Conservation (phyloP, 2,329 filamentous ascomycete species). For the Arthrobotrys conoides region DNA sequence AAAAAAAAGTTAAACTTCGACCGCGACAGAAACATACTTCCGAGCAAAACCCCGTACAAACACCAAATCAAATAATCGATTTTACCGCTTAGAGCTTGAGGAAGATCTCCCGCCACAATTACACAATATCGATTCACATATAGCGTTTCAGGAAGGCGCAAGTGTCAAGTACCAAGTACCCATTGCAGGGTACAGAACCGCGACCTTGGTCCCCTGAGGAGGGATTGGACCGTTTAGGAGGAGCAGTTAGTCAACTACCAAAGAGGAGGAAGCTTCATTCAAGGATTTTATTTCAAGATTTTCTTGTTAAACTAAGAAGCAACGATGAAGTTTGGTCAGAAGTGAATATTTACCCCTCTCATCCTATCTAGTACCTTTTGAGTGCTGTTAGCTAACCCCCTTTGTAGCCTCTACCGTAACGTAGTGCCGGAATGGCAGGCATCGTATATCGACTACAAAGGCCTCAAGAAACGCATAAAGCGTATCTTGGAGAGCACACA, state of each 20-base stretch:
- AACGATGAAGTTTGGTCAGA: constrained; percentile 76
- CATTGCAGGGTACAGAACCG: not conserved
- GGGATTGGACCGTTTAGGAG: not conserved
- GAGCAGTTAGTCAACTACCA: not conserved
- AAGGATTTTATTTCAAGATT: not conserved
- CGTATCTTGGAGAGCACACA: constrained; percentile 77
- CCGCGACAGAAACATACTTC: not conserved
- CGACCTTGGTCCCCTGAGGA: not conserved
- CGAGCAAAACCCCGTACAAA: constrained; percentile 32
- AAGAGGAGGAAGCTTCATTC: not conserved
- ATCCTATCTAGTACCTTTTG: constrained; percentile 24
- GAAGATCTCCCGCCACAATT: not conserved
- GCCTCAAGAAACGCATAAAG: constrained; percentile 95
- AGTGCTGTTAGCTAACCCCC: constrained; percentile 9
- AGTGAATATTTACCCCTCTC: constrained; percentile 67
- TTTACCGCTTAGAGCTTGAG: not conserved
- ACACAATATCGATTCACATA: too few relatives aligned
- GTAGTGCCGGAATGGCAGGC: constrained; percentile 89
- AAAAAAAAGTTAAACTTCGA: not conserved
- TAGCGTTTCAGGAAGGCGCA: constrained; percentile 33
- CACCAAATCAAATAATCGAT: too few relatives aligned
- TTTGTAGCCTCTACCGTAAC: constrained; percentile 78
- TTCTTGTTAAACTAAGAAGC: not conserved
- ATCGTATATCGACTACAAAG: constrained; percentile 90
- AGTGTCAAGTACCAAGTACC: constrained; percentile 1